phyloP scores from a whole-genome alignment of 768 basidiomycete species.

The Phylloporus rhodoxanthus region DNA sequence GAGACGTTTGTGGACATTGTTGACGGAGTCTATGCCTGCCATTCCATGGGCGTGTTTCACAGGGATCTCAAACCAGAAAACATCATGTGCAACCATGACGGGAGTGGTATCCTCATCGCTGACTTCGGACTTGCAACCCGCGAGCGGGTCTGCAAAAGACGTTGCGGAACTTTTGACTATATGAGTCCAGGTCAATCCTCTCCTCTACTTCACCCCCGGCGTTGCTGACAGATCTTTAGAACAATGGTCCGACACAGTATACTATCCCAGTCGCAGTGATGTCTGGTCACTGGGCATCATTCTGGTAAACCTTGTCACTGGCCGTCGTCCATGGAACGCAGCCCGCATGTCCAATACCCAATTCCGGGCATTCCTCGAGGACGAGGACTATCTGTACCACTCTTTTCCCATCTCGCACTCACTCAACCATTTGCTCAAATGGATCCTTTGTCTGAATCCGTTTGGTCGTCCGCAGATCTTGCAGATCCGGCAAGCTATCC shows the following conservation, averaged over 20 bases:
- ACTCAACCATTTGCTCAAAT: conserved; percentile 12
- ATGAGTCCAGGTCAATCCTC: conserved; percentile 61
- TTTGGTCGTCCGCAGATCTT: conserved; percentile 12
- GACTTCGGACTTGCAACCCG: conserved; percentile 74
- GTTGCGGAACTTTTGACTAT: conserved; percentile 57
- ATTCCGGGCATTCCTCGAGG: conserved; percentile 13
- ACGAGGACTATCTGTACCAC: conserved; percentile 13
- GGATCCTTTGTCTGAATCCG: conserved; percentile 14
- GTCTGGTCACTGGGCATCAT: conserved; percentile 77
- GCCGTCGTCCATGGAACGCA: conserved; percentile 24
- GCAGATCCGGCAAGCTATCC: conserved; percentile 15
- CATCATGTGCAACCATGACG: conserved; percentile 53
- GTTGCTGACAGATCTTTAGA: conserved; percentile 7
- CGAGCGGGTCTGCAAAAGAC: conserved; percentile 39
- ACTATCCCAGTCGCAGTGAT: conserved; percentile 36
- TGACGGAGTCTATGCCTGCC: conserved; percentile 73
- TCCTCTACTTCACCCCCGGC: background rate
- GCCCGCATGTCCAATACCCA: conserved; percentile 7
- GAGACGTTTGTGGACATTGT: conserved; percentile 71
- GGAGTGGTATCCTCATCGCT: conserved; percentile 52
- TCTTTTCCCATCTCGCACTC: conserved; percentile 12
- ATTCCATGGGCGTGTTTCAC: conserved; percentile 67
- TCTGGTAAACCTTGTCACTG: conserved; percentile 75
- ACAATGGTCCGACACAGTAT: conserved; percentile 53
- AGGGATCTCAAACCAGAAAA: conserved; percentile 88